phyloP scores from a whole-genome alignment of 768 basidiomycete genomes.

The Clavulina sp. region DNA sequence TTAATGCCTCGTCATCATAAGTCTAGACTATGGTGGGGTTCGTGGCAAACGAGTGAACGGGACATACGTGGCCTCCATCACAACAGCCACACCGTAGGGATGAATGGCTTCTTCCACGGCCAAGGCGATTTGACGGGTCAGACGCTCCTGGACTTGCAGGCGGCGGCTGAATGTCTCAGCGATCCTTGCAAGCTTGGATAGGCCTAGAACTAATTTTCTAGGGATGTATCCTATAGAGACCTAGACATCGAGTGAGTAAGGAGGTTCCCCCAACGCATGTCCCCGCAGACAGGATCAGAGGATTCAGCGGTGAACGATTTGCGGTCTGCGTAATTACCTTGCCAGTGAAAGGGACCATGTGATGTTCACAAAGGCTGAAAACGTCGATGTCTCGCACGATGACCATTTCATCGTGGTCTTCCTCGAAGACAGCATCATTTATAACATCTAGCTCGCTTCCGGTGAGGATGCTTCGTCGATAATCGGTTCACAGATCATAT shows the following conservation, averaged over 20 bases:
- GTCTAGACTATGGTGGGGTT: background rate
- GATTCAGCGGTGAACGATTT: background rate
- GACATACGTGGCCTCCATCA: slow-evolving; percentile 93
- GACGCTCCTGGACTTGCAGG: slow-evolving; percentile 91
- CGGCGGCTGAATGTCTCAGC: slow-evolving; percentile 94
- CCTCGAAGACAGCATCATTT: slow-evolving; percentile 94
- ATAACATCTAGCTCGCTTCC: slow-evolving; percentile 56
- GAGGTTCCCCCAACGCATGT: background rate
- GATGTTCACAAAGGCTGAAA: slow-evolving; percentile 95
- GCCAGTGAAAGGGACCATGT: slow-evolving; percentile 93
- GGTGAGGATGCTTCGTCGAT: background rate
- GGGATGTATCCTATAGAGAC: slow-evolving; percentile 97
- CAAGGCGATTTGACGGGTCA: slow-evolving; percentile 93
- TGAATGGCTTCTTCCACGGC: slow-evolving; percentile 98
- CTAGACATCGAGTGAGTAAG: slow-evolving; percentile 24
- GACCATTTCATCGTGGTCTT: slow-evolving; percentile 99
- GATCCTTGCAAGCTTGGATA: slow-evolving; percentile 92
- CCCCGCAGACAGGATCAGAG: background rate
- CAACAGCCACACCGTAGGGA: slow-evolving; percentile 94
- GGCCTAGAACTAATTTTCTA: slow-evolving; percentile 79
- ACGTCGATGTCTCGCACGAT: slow-evolving; percentile 95
- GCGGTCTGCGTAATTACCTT: slow-evolving; percentile 36
- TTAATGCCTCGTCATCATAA: background rate
- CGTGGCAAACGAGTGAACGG: too few relatives aligned
- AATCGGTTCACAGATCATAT: slow-evolving; percentile 9